Conservation (phyloP, 225 moss, liverwort and hornwort genomes). For the Rhytidiadelphus loreus region DNA sequence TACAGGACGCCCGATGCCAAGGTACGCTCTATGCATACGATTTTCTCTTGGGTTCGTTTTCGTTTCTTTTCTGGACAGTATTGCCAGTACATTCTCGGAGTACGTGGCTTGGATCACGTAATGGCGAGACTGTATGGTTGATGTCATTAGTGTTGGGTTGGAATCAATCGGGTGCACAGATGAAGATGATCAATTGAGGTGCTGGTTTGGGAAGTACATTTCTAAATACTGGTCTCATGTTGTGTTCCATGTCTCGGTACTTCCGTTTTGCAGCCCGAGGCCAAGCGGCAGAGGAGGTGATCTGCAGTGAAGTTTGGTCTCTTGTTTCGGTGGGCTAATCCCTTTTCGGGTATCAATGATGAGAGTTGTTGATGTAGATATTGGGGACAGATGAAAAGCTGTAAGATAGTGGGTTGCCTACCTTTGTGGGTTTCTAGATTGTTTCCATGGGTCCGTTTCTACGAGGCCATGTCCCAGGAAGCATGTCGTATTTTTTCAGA, state of each 20-base stretch:
- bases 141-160: neutral
- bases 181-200: neutral
- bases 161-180: neutral
- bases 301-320: neutral
- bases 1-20: constrained; percentile 71
- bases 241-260: neutral
- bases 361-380: neutral
- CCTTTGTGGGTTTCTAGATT: neutral
- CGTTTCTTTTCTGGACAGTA: neutral
- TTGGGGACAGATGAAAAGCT: neutral
- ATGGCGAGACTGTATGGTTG: neutral
- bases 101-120: neutral
- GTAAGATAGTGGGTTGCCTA: neutral
- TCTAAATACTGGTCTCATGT: rapidly evolving
- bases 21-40: constrained; percentile 2
- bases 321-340: neutral
- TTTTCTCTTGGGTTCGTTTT: neutral
- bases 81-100: neutral
- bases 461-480: neutral
- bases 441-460: neutral
- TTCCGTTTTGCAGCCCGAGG: neutral
- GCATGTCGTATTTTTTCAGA: neutral
- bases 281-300: neutral
- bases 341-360: neutral
- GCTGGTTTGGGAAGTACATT: neutral